These are phyloP conservation scores for Lecanicillium sp. DNA, from an alignment of 2,329 filamentous ascomycete genomes.

Conservation along the genomic window DNA sequence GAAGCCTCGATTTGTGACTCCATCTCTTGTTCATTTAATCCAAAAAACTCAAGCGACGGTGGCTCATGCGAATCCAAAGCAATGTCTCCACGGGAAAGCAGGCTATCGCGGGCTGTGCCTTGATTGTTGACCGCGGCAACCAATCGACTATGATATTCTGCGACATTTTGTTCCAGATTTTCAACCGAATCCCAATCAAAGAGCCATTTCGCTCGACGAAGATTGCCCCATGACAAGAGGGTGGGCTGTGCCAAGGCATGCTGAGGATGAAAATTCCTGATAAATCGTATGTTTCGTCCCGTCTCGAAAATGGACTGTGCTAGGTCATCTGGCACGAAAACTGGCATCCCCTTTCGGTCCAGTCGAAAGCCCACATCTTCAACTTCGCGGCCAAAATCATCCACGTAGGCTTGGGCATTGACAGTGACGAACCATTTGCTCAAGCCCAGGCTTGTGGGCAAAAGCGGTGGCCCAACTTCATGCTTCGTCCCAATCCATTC, in stretches of 20 bases:
- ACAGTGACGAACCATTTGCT: slow-evolving; percentile 54
- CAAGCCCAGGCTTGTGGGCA: slow-evolving; percentile 34
- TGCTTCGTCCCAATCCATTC: slow-evolving; percentile 66
- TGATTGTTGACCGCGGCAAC: slow-evolving; percentile 14
- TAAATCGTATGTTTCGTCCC: slow-evolving; percentile 65
- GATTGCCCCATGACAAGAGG: slow-evolving; percentile 34
- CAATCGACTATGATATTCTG: slow-evolving; percentile 23
- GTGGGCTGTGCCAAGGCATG: slow-evolving; percentile 57
- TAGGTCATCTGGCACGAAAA: slow-evolving; percentile 63
- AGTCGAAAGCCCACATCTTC: slow-evolving; percentile 55
- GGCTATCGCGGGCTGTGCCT: slow-evolving; percentile 1
- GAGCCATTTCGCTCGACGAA: slow-evolving; percentile 57
- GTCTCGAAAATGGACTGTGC: slow-evolving; percentile 69
- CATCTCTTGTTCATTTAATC: slow-evolving; percentile 36
- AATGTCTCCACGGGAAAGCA: too few species aligned
- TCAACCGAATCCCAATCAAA: slow-evolving; percentile 66
- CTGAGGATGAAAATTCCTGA: slow-evolving; percentile 60
- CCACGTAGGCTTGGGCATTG: slow-evolving; percentile 42
- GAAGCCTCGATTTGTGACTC: slow-evolving; percentile 40
- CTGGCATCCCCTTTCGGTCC: slow-evolving; percentile 57
- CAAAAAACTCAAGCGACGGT: slow-evolving; percentile 35
- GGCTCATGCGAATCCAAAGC: too few species aligned
- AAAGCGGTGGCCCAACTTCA: slow-evolving; percentile 46
- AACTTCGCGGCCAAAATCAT: slow-evolving; percentile 50
- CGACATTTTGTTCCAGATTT: slow-evolving; percentile 51